phyloP scores from a whole-genome alignment of 805 yeast genomes.

The Metschnikowia hibisci region DNA sequence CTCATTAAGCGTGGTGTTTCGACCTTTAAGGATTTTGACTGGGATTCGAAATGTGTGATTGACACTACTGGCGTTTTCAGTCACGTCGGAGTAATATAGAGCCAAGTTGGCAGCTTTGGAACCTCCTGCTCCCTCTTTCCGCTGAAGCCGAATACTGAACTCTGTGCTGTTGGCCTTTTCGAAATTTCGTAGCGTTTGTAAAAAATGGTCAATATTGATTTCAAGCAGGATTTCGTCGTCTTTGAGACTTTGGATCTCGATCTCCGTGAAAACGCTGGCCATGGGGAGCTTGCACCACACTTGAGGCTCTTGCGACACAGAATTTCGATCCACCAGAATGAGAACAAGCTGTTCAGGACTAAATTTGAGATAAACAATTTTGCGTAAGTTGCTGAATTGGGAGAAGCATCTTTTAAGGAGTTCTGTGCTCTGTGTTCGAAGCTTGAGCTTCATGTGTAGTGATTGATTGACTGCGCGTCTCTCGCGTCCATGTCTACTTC shows the following conservation, averaged over 20 bases:
- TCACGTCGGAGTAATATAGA: slow-evolving; percentile 49
- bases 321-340: slow-evolving; percentile 42
- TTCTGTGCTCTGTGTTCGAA: slow-evolving; percentile 25
- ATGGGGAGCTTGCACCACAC: slow-evolving; percentile 59
- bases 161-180: slow-evolving; percentile 52
- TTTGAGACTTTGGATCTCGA: slow-evolving; percentile 49
- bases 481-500: not conserved
- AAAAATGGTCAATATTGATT: slow-evolving; percentile 56
- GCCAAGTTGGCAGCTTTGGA: slow-evolving; percentile 50
- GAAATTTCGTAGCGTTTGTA: slow-evolving; percentile 53
- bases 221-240: slow-evolving; percentile 58
- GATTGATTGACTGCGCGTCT: slow-evolving; percentile 3
- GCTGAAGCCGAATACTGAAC: slow-evolving; percentile 49
- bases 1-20: slow-evolving; percentile 49
- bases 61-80: slow-evolving; percentile 41
- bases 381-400: slow-evolving; percentile 50
- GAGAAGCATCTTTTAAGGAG: slow-evolving; percentile 38
- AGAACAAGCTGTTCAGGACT: slow-evolving; percentile 46
- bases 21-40: slow-evolving; percentile 55
- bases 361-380: slow-evolving; percentile 54
- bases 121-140: slow-evolving; percentile 30
- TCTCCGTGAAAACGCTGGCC: slow-evolving; percentile 42
- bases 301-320: slow-evolving; percentile 54
- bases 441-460: slow-evolving; percentile 24
- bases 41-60: slow-evolving; percentile 71